These are phyloP conservation scores for Penicillium occitanis DNA, from an alignment of 2,329 filamentous ascomycete species.

Conservation along the genomic window DNA sequence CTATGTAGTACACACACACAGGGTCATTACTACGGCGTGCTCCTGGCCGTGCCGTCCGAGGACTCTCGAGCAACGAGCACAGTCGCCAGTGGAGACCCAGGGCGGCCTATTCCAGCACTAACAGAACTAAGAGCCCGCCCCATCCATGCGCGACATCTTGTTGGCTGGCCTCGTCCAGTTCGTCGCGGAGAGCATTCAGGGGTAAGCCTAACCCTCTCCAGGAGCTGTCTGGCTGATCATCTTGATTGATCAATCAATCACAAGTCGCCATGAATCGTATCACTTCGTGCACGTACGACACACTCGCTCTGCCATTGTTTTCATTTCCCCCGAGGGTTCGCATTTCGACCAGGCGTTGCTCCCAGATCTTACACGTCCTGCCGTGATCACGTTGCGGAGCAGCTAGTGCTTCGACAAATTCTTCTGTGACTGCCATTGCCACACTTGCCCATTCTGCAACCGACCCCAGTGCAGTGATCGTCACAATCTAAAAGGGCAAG, in stretches of 20 bases:
- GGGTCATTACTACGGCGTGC: not conserved
- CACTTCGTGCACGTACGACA: not conserved
- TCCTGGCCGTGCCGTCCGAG: not conserved
- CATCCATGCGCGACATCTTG: conserved; percentile 16
- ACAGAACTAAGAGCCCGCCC: conserved; percentile 2
- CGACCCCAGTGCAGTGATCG: conserved; percentile 14
- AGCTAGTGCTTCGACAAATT: conserved; percentile 1
- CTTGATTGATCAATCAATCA: conserved; percentile 6
- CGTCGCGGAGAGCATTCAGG: conserved; percentile 18
- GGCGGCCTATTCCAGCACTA: conserved; percentile 6
- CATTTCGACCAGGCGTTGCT: not conserved
- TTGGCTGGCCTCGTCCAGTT: conserved; percentile 8
- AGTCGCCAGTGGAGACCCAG: conserved; percentile 13
- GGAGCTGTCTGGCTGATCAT: conserved; percentile 15
- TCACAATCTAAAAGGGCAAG: conserved; percentile 14
- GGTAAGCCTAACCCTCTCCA: conserved; percentile 12
- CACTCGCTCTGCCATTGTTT: not conserved
- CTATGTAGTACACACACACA: not conserved
- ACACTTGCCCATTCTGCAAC: conserved; percentile 1
- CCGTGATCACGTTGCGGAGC: conserved; percentile 4
- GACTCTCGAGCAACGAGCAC: not conserved
- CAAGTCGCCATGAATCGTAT: not conserved
- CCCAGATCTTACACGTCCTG: conserved; percentile 1
- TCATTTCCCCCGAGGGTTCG: not conserved
- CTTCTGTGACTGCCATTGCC: conserved; percentile 15